Conservation (phyloP, 345 rosid species). For the Linum trigynum region DNA sequence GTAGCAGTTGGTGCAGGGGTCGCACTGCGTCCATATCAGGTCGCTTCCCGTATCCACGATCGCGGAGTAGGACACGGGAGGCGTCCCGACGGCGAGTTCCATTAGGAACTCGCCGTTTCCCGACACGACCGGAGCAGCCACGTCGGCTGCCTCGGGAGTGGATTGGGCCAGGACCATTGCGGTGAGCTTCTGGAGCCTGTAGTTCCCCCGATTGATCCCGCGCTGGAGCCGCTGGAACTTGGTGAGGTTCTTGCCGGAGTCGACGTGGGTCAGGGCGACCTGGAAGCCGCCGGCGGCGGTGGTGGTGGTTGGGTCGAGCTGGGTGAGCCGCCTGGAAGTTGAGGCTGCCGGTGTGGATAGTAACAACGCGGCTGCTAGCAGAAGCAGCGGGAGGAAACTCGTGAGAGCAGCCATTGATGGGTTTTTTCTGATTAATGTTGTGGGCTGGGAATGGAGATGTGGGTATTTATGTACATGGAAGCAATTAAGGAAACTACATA, state of each 20-base stretch:
- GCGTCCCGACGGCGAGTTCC: constrained; percentile 64
- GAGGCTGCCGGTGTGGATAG: constrained; percentile 3
- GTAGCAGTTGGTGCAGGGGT: constrained; percentile 67
- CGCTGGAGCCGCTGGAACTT: constrained; percentile 57
- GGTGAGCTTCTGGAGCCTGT: constrained; percentile 46
- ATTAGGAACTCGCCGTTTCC: constrained; percentile 84
- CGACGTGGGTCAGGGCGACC: constrained; percentile 47
- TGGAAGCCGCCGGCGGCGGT: constrained; percentile 29
- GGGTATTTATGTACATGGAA: no score
- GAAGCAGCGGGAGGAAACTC: neutral
- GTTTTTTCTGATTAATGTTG: no score
- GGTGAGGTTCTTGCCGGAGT: constrained; percentile 67
- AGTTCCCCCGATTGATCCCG: constrained; percentile 52
- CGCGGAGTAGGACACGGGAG: constrained; percentile 45
- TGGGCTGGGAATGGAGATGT: no score
- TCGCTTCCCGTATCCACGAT: constrained; percentile 89
- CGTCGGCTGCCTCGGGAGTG: constrained; percentile 3
- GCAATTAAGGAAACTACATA: no score
- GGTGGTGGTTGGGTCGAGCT: neutral
- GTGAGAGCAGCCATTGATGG: neutral
- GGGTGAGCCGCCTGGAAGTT: constrained; percentile 19
- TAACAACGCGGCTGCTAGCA: no score
- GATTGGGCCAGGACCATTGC: constrained; percentile 37
- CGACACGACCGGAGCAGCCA: constrained; percentile 40
- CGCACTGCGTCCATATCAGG: constrained; percentile 92